A percentile compares a stretch with the other conserved stretches of the same genome.
These are phyloP conservation scores for Aspergillus carlsbadensis DNA, from an alignment of 495 filamentous ascomycete genomes.

Conservation along the genomic window DNA sequence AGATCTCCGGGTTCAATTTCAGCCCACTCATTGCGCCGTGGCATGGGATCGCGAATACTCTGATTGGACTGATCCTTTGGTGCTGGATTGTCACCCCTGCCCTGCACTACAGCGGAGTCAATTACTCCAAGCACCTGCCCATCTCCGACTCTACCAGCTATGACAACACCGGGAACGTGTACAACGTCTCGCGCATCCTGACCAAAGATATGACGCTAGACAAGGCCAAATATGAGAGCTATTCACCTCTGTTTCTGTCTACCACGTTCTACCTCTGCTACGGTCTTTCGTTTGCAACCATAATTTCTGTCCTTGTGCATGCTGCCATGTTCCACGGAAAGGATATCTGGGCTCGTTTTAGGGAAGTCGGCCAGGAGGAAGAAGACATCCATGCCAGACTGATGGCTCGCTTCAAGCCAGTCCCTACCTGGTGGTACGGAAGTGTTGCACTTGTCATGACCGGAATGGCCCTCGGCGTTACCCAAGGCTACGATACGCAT, in stretches of 20 bases:
- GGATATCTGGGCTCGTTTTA: conserved; percentile 52
- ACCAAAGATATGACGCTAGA: conserved; percentile 56
- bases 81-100: conserved; percentile 52
- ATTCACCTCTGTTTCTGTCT: conserved; percentile 62
- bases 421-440: conserved; percentile 65
- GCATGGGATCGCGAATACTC: conserved; percentile 59
- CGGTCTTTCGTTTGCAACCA: conserved; percentile 59
- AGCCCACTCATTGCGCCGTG: conserved; percentile 70
- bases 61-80: conserved; percentile 55
- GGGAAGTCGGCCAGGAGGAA: conserved; percentile 50
- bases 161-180: conserved; percentile 53
- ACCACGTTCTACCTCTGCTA: conserved; percentile 59
- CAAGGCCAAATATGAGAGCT: conserved; percentile 47
- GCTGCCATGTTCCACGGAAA: conserved; percentile 54
- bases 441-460: conserved; percentile 48
- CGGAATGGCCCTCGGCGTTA: conserved; percentile 51
- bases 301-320: conserved; percentile 56
- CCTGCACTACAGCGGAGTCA: conserved; percentile 51
- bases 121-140: conserved; percentile 54
- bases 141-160: conserved; percentile 56
- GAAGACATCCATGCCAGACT: conserved; percentile 66
- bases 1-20: conserved; percentile 62
- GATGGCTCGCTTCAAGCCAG: conserved; percentile 58
- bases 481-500: conserved; percentile 51
- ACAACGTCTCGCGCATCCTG: conserved; percentile 54